Evolutionary conservation across 1,284 basidiomycete species (phyloP).

Genomic region (Paramarasmius palmivorus): DNA sequence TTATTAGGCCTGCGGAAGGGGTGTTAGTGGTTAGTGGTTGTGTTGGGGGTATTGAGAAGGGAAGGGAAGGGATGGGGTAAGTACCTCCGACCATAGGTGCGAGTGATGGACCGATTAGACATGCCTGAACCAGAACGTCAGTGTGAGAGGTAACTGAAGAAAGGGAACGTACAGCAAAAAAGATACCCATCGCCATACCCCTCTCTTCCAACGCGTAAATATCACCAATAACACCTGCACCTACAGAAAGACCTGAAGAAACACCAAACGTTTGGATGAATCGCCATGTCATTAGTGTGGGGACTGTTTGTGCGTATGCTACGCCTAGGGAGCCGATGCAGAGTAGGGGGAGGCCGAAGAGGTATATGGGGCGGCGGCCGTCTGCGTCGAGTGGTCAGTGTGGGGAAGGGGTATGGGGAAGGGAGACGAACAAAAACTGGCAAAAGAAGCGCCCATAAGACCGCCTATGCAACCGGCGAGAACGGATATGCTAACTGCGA

Average conservation of each 20-base stretch:
- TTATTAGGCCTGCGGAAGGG: too few species aligned
- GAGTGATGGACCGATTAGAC: constrained; percentile 22
- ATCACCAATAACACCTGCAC: constrained; percentile 65
- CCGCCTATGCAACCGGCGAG: constrained; percentile 41
- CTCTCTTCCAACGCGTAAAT: constrained; percentile 63
- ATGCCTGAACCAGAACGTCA: constrained; percentile 29
- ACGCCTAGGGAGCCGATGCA: constrained; percentile 64
- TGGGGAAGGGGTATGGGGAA: background rate
- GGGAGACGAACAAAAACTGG: constrained; percentile 46
- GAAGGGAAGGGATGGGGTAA: too few species aligned
- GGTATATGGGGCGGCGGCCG: constrained; percentile 63
- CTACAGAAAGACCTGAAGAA: constrained; percentile 54
- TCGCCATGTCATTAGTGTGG: constrained; percentile 58
- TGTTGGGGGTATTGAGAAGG: too few species aligned
- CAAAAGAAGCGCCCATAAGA: constrained; percentile 54
- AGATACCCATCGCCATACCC: constrained; percentile 64
- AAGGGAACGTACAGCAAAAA: constrained; percentile 46
- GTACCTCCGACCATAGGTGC: background rate
- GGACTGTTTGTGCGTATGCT: constrained; percentile 44
- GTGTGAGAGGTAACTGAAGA: background rate
- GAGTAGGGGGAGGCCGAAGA: constrained; percentile 62
- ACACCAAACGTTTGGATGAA: constrained; percentile 66
- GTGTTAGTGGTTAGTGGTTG: too few species aligned
- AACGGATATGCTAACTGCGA: constrained; percentile 45
- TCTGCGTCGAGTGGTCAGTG: constrained; percentile 33